These are phyloP conservation scores for Scorias spongiosa DNA, from an alignment of 2,329 filamentous ascomycete genomes.

Conservation along the genomic window DNA sequence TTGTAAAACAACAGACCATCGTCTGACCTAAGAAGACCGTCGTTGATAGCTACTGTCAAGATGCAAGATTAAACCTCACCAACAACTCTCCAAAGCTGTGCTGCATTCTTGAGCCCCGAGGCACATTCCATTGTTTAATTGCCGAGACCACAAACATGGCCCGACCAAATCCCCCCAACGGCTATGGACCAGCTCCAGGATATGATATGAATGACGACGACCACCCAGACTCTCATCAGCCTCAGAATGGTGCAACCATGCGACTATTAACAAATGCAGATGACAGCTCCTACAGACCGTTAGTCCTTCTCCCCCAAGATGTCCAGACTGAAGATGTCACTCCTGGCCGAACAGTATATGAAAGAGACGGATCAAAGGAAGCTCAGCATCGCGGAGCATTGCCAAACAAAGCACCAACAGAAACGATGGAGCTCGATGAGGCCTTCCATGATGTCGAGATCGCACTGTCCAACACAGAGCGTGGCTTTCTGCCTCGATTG, in stretches of 20 bases:
- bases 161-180: slow-evolving; percentile 8
- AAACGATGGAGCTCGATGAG: neutral
- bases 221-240: slow-evolving; percentile 15
- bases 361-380: slow-evolving; percentile 1
- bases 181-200: slow-evolving; percentile 25
- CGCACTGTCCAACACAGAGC: slow-evolving; percentile 6
- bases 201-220: slow-evolving; percentile 25
- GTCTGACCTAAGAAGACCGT: too few relatives aligned
- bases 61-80: neutral
- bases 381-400: neutral
- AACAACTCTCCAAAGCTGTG: neutral
- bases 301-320: slow-evolving; percentile 4
- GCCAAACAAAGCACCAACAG: slow-evolving; percentile 1
- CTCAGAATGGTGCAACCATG: slow-evolving; percentile 31
- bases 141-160: slow-evolving; percentile 8
- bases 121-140: slow-evolving; percentile 14
- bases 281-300: slow-evolving; percentile 22
- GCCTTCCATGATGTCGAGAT: neutral
- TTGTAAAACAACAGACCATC: too few relatives aligned
- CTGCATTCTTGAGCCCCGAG: slow-evolving; percentile 4
- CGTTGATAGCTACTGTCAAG: too few relatives aligned
- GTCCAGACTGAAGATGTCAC: slow-evolving; percentile 1
- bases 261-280: slow-evolving; percentile 34
- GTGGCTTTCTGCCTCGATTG: slow-evolving; percentile 11
- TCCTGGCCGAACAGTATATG: slow-evolving; percentile 1